phyloP scores from a whole-genome alignment of 495 filamentous ascomycete species.

The Astrocystis sublimbata region DNA sequence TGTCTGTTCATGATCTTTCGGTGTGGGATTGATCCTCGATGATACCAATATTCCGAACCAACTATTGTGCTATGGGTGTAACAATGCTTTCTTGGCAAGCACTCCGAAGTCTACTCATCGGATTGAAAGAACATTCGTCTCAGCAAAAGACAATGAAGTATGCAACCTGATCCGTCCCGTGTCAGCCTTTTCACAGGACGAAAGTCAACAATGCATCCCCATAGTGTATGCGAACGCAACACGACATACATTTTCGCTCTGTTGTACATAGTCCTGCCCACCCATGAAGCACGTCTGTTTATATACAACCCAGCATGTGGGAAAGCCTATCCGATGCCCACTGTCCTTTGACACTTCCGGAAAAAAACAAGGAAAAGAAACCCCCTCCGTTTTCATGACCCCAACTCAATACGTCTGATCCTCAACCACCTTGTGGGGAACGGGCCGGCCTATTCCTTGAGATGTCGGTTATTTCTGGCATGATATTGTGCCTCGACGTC shows the following conservation, averaged over 20 bases:
- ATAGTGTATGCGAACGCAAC: neutral
- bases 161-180: neutral
- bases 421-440: neutral
- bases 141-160: neutral
- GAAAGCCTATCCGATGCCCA: neutral
- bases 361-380: neutral
- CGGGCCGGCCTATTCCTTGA: neutral
- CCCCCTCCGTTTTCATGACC: neutral
- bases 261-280: neutral
- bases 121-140: neutral
- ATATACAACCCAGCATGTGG: neutral
- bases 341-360: neutral
- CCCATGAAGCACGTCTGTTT: neutral
- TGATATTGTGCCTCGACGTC: slow-evolving; percentile 12
- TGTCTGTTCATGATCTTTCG: neutral
- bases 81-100: neutral
- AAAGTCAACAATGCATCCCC: neutral
- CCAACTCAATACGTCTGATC: neutral
- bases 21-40: neutral
- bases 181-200: neutral
- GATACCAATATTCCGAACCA: neutral
- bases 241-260: neutral
- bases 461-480: neutral
- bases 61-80: neutral
- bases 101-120: too few relatives aligned